Evolutionary conservation across 768 basidiomycete species (phyloP), one percentile per base, ranked within the genome.

Genomic region (Boletus rex-veris): DNA sequence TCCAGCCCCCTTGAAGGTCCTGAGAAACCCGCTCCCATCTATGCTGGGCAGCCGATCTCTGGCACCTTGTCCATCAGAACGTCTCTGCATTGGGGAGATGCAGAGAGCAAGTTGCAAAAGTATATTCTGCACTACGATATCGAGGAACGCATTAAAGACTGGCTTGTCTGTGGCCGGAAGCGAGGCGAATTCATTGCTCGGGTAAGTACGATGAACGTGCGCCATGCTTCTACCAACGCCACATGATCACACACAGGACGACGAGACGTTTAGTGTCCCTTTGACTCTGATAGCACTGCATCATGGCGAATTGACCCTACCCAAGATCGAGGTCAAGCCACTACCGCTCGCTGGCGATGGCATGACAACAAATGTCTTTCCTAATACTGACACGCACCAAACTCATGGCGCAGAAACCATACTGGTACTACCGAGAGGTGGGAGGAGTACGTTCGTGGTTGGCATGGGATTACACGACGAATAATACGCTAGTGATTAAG

Each of bases 161-260:
- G 95, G 95, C 76, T 97, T 4, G 82, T 98, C 9, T 89, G 91
- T 55, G 95, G 95, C 9, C 79, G 80, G 39, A 96, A 94, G 71
- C 83, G 88, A 48, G 94, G 93, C 1, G 88, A 89, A 60, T 95
- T 91, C 62, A 50, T 78, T 16, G 90, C 88, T 3, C 77, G 74
- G 72, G 95, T 90, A 63, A 48, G 83, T 64, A 50, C 21, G 11
- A 48, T 12, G 3, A 48, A 42, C 26, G 16, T 28, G 30, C 18
- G 5, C 5, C 31, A 12, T 9, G 33, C 21, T 38, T 42, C 40
- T 2, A 38, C 31, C 37, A 35, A 44, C n/a, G 30, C 44, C 37
- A 30, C 52, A 37, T 39, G 12, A 45, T 54, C 44, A 31, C 56
- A 19, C 57, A 30, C 38, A 93, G 90, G 83, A 90, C 52, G 82